Evolutionary conservation across 345 rosid genomes (phyloP), one percentile per base, ranked within the genome.

Genomic region (Fremontodendron californicum): DNA sequence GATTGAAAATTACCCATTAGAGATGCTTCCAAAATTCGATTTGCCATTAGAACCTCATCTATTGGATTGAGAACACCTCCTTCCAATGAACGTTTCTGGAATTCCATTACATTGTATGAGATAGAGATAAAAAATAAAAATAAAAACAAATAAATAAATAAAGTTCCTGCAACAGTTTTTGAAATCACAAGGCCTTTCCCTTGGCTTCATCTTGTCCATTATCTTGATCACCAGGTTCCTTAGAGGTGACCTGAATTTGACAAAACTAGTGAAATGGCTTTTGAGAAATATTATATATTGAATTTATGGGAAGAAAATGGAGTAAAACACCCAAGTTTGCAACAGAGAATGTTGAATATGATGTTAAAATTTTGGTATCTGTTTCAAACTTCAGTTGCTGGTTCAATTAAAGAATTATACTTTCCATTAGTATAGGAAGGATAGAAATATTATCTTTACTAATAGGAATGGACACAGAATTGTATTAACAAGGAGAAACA

Each of bases 111-210:
- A 46, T 68, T 76, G 11, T 77, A 48, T 2, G 83, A 9, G 4
- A 81, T 15, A 0, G 88, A 74, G 66, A 75, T 21, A 13, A 90
- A 87, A 35, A 88, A n/a, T n/a, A n/a, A n/a, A n/a, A n/a, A n/a
- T n/a, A n/a, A n/a, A n/a, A n/a, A n/a, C n/a, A n/a, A n/a, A n/a
- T n/a, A 86, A 33, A 87, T 87, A 52, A 84, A 6, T 2, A 85
- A 19, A 15, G 90, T 88, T 5, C 68, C 83, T 1, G 81, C 85
- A 51, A 88, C 86, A 0, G 89, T 85, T 72, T 73, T 80, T 3
- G 83, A 84, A 19, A 90, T 78, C 67, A 88, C 66, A 9, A 82
- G 85, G 35, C 84, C 90, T 39, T 42, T 86, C 18, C 93, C 91
- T 69, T 68, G n/a, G n/a, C 75, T 79, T 87, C 77, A 83, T 11